Percentiles rank a stretch among this genome's conserved stretches.
Conservation (phyloP, 1,139 yeast species). For the Blastobotrys buckinghamii region DNA sequence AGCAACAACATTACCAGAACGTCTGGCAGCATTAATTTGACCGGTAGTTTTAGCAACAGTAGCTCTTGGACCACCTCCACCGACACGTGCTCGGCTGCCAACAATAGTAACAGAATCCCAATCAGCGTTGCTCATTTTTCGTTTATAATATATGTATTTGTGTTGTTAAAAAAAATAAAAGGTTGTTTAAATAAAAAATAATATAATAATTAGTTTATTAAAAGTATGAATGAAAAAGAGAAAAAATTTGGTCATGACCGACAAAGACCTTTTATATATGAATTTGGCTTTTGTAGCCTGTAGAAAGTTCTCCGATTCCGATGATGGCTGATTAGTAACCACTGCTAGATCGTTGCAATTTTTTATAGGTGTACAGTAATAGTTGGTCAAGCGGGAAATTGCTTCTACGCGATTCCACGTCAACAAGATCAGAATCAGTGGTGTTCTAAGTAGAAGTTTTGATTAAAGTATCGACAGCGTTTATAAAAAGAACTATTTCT, state of each 20-base stretch:
- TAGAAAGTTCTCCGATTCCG: background rate
- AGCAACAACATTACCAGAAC: constrained; percentile 81
- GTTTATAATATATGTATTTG: background rate
- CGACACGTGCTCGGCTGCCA: constrained; percentile 83
- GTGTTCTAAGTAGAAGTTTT: too few relatives aligned
- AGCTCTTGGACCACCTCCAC: constrained; percentile 78
- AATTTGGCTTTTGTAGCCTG: too few relatives aligned
- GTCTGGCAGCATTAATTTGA: constrained; percentile 87
- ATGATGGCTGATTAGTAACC: background rate
- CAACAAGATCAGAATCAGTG: too few relatives aligned
- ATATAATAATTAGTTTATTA: background rate
- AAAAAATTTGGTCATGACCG: background rate
- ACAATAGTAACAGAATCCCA: constrained; percentile 89
- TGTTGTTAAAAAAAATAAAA: background rate
- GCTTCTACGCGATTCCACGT: constrained; percentile 3
- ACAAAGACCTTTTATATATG: background rate
- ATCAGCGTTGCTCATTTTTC: constrained; percentile 40
- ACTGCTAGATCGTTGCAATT: too few relatives aligned
- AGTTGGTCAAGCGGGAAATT: too few relatives aligned
- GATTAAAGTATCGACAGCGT: too few relatives aligned
- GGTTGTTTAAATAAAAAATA: background rate
- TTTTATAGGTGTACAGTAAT: too few relatives aligned
- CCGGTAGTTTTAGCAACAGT: constrained; percentile 72
- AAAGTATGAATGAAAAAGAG: background rate
- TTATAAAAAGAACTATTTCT: too few relatives aligned